Conservation (phyloP, 768 basidiomycete species). For the Leccinum uliginosum region DNA sequence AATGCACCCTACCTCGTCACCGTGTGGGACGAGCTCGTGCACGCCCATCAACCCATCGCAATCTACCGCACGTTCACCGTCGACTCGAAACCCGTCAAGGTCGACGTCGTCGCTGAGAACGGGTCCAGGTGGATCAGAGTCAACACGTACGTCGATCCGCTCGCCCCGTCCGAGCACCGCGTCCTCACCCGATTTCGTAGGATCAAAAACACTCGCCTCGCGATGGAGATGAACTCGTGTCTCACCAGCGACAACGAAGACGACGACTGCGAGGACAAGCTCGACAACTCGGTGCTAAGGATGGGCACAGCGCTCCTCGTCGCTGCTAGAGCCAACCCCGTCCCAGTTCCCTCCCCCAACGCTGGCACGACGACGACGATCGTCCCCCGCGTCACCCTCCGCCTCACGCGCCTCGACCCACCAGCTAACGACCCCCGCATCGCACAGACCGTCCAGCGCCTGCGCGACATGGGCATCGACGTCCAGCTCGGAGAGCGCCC, state of each 20-base stretch:
- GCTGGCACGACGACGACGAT: not conserved
- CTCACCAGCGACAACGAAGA: constrained; percentile 49
- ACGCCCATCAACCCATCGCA: constrained; percentile 54
- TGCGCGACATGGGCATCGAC: constrained; percentile 60
- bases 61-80: constrained; percentile 53
- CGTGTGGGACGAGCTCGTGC: constrained; percentile 76
- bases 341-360: constrained; percentile 24
- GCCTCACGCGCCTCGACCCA: constrained; percentile 67
- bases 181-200: constrained; percentile 34
- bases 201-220: constrained; percentile 69
- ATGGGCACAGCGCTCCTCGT: constrained; percentile 66
- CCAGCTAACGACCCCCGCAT: constrained; percentile 44
- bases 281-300: constrained; percentile 70
- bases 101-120: constrained; percentile 75
- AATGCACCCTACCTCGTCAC: constrained; percentile 79
- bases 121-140: constrained; percentile 79
- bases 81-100: constrained; percentile 45
- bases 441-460: constrained; percentile 47
- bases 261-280: constrained; percentile 46
- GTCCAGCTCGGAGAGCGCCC: constrained; percentile 62
- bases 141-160: constrained; percentile 79
- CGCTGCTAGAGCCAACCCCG: constrained; percentile 57
- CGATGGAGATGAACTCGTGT: constrained; percentile 81
- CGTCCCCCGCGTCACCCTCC: constrained; percentile 41
- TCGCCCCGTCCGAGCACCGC: too few relatives aligned